Base-by-base conservation (phyloP, 2,329 filamentous ascomycete species). In the Stylonectria norvegica region DNA sequence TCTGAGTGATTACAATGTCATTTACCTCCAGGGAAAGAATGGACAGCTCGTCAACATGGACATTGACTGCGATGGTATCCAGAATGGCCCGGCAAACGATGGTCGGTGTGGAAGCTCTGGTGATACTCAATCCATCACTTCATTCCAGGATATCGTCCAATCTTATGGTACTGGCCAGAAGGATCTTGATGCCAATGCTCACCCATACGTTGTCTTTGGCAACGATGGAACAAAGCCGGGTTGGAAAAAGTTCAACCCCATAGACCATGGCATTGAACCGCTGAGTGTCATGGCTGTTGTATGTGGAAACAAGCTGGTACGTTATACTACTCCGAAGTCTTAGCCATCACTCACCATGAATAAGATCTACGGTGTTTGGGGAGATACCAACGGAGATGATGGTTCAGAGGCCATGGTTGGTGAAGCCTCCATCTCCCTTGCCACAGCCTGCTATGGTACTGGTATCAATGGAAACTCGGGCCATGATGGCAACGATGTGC, bases 321-420 rank as follows among this genome's bases (percentile, higher is more conserved):
- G 48, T 31, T 14, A 6, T 30, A 3, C 18, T 14, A 16, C 12
- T n/a, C 20, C 4, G 2, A 4, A 6, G 9, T 25, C 3, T 11
- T 20, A 9, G 16, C n/a, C 9, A 20, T 27, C 7, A 12, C 22
- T 25, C 12, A 25, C 12, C 7, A 12, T 50, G 9, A 29, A 5
- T 1, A 35, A 75, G 70, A 65, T 71, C 47, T 81, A 81, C 52
- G 78, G 76, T 9, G 62, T 81, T 35, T 83, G 76, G 78, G 79
- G 77, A 15, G 78, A 83, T 47, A 73, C 72, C 22, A 82, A 83
- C 45, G 79, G 77, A 30, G 74, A 70, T 34, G 70, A 73, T 35
- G 68, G 70, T 3, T 43, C 56, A 5, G 55, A 67, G 36, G 63
- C 73, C 17, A 60, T 75, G 47, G 70, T 76, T 0, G 78, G 79